These are phyloP conservation scores for Gossypium gossypioides DNA, from an alignment of 441 rosid genomes.

Conservation along the genomic window DNA sequence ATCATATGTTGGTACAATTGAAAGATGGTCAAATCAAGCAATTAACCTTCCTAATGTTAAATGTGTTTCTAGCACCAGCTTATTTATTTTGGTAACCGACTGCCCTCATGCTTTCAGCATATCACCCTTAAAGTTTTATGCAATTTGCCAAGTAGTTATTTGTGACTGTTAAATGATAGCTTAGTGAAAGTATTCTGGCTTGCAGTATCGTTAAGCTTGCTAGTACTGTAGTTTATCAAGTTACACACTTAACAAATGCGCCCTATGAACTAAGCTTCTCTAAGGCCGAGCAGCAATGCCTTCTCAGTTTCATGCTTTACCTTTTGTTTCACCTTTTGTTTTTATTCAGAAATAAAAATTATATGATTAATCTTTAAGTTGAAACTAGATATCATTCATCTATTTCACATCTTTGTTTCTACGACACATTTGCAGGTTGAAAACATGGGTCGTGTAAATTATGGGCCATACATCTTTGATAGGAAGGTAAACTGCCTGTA, in stretches of 20 bases:
- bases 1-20: conserved; percentile 46
- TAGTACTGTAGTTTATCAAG: background rate
- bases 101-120: background rate
- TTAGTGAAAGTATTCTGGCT: background rate
- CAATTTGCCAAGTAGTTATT: background rate
- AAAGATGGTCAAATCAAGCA: conserved; percentile 64
- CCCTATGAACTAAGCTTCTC: background rate
- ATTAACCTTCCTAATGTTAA: conserved; percentile 43
- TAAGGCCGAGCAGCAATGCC: background rate
- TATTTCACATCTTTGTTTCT: background rate
- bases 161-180: background rate
- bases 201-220: background rate
- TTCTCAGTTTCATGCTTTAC: background rate
- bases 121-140: background rate
- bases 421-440: conserved; percentile 55
- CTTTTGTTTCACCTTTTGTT: background rate
- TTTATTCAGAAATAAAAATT: background rate
- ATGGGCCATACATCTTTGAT: conserved; percentile 69
- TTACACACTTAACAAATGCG: background rate
- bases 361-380: background rate
- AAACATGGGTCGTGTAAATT: conserved; percentile 86
- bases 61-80: conserved; percentile 51
- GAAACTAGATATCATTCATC: background rate
- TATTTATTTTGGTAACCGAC: conserved; percentile 57
- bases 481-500: conserved; percentile 45